Conservation (phyloP, 2,329 filamentous ascomycete species). For the Fusarium dlaminii region DNA sequence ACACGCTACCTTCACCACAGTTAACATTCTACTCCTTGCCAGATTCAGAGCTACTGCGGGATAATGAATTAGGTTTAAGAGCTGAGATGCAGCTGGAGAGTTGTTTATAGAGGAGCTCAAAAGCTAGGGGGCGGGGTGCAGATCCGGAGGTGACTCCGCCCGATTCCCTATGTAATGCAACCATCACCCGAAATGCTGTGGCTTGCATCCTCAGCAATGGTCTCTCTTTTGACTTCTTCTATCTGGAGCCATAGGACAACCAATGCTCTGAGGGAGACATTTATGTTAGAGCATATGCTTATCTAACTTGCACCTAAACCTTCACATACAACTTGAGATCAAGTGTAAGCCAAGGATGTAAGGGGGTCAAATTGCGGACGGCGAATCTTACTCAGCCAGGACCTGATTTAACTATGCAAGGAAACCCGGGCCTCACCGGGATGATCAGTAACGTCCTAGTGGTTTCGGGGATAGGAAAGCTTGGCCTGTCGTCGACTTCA, state of each 20-base stretch:
- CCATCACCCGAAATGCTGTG: neutral
- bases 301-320: neutral
- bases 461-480: neutral
- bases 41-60: neutral
- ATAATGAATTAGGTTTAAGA: neutral
- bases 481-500: neutral
- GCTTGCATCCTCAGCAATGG: neutral
- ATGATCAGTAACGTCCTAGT: conserved; percentile 36
- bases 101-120: neutral
- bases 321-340: neutral
- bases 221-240: neutral
- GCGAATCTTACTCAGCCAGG: conserved; percentile 24
- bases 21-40: neutral
- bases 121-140: neutral
- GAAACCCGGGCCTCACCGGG: conserved; percentile 36
- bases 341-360: neutral
- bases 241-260: neutral
- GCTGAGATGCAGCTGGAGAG: neutral
- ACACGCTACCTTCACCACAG: neutral
- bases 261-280: neutral
- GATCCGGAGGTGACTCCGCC: neutral
- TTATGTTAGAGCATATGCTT: neutral
- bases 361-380: conserved; percentile 11
- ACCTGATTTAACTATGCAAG: conserved; percentile 38
- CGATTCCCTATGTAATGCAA: conserved; percentile 1